Base-by-base conservation (phyloP, 768 basidiomycete species). In the Russula sp. region DNA sequence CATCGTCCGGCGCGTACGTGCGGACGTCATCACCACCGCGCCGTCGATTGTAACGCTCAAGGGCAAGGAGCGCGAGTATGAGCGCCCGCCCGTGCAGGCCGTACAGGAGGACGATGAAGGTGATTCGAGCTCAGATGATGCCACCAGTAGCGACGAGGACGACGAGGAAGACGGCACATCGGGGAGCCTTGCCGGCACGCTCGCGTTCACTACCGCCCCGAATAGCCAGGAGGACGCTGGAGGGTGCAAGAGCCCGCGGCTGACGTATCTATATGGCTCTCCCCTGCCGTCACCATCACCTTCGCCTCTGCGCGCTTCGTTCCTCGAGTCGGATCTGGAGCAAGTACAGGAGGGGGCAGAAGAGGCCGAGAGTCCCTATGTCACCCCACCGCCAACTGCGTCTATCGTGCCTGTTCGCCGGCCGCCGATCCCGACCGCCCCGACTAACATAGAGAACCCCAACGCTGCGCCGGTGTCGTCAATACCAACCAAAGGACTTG, bases 1-100 rank as follows among this genome's bases (percentile, higher is more conserved):
- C 47, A 47, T 68, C 42, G 67, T 63, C 16, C 67, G 67, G 18
- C 67, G 67, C 35, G 65, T 49, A 14, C 65, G 58, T 3, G 67
- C 61, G 10, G 63, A 68, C 48, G 59, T 66, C 20, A 59, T 66
- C 8, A 37, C 52, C 13, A 52, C 59, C 4, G 39, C 65, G 1
- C 47, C 44, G n/a, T 31, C 39, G 54, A 9, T 51, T 16, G 7
- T 11, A 42, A 35, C 32, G 39, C 34, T 48, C 20, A 62, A 66
- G 32, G 66, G 57, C 27, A 61, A 64, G 63, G 57, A 40, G 35
- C 62, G 55, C 44, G 57, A 45, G 3, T 13, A 3, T 11, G 50
- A 32, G 8, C 31, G 4, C 31, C 16, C 13, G 6, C n/a, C 45
- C 3, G 52, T 58, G 34, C 53, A 56, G 42, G 31, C 42, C 4